Base-by-base conservation (phyloP, 2,329 filamentous ascomycete species). In the Nemania sp. region DNA sequence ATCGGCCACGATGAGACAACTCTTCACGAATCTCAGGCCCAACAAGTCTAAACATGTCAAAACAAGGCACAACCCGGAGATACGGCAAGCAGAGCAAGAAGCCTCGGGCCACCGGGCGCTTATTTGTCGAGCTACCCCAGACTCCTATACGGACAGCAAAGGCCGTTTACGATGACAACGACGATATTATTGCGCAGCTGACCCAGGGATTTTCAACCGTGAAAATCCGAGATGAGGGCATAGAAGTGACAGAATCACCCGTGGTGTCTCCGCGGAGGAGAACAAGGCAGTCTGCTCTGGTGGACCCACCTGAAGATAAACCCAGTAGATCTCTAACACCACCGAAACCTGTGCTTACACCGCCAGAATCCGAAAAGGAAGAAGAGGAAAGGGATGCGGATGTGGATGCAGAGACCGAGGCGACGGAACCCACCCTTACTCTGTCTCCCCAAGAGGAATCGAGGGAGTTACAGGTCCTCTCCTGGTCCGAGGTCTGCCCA, bases 401-500 rank as follows among this genome's bases (percentile, higher is more conserved):
- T 11, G 46, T n/a, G 25, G 46, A 48, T 7, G 46, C 17, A 15
- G 54, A 60, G 35, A 34, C 35, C n/a, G 39, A 32, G 53, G 58
- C 62, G 3, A 25, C 34, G 5, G 32, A 40, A 7, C 10, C 18
- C 6, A 43, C 32, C 15, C 15, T 17, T 5, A 34, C 11, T 21
- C 13, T 2, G 5, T 47, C 62, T 20, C 10, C 35, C 50, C n/a
- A 58, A 53, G 61, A 67, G 50, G 51, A 61, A 5, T 48, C 59
- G 2, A 62, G 67, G 6, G 66, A 65, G 7, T 72, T 84, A 15
- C 78, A 80, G 3, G 68, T 79, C 5, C 73, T 87, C 42, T 77
- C 78, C 1, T 89, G 86, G 86, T 73, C 79, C 32, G 84, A 87
- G 54, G 77, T 88, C 32, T 85, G 85, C 50, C 81, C 82, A 0